These are phyloP conservation scores for Aspergillus versicolor DNA, from an alignment of 2,329 filamentous ascomycete genomes.

Conservation along the genomic window DNA sequence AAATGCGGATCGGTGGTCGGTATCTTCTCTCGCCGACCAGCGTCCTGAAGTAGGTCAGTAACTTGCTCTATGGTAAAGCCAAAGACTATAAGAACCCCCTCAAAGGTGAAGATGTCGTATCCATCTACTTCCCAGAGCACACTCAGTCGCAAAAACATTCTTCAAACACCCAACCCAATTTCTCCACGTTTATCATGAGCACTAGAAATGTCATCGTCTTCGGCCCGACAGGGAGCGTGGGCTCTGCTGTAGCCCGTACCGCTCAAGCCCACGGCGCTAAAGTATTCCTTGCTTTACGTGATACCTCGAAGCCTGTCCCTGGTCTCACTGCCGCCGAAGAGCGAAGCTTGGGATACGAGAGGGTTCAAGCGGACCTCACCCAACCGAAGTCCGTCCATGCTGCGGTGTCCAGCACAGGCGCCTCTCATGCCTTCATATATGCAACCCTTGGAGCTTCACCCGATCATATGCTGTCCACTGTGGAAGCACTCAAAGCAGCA, in stretches of 20 bases:
- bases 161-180: background rate
- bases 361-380: slow-evolving; percentile 48
- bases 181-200: background rate
- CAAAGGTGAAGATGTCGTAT: background rate
- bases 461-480: slow-evolving; percentile 42
- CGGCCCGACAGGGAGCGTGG: slow-evolving; percentile 51
- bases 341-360: slow-evolving; percentile 29
- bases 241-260: slow-evolving; percentile 39
- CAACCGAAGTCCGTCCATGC: slow-evolving; percentile 40
- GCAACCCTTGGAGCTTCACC: slow-evolving; percentile 23
- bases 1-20: too few species aligned
- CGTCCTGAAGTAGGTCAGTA: background rate
- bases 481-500: slow-evolving; percentile 45
- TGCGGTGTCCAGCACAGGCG: slow-evolving; percentile 41
- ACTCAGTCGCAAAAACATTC: background rate
- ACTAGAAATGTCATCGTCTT: slow-evolving; percentile 45
- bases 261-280: slow-evolving; percentile 44
- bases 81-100: background rate
- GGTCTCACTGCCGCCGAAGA: slow-evolving; percentile 31
- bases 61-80: background rate
- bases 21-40: background rate
- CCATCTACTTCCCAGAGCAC: background rate
- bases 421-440: slow-evolving; percentile 53
- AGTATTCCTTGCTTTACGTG: slow-evolving; percentile 51
- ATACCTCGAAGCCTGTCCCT: slow-evolving; percentile 45